Conservation (phyloP, 2,329 filamentous ascomycete species). For the Phaeosphaeriaceae sp. region DNA sequence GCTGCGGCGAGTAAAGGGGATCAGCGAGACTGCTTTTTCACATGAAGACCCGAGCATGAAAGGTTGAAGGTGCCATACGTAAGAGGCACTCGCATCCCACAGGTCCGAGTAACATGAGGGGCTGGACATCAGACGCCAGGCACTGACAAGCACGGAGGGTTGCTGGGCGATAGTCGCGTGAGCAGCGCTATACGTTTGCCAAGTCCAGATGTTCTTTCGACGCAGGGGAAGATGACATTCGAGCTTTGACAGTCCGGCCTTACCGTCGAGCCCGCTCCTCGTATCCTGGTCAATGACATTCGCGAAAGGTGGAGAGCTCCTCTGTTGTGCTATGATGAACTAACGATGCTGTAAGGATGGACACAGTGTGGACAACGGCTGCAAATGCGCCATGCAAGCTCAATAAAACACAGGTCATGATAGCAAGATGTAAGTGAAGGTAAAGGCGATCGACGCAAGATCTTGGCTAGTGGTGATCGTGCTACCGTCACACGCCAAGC, state of each 20-base stretch:
- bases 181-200: background rate
- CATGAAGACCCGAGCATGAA: constrained; percentile 16
- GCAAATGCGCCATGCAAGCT: background rate
- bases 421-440: background rate
- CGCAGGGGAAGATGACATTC: background rate
- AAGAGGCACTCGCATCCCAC: background rate
- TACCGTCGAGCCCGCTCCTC: background rate
- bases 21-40: constrained; percentile 24
- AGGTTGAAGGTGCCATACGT: background rate
- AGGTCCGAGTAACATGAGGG: background rate
- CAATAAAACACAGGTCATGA: background rate
- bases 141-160: background rate
- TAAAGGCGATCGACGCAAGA: background rate
- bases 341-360: background rate
- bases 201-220: constrained; percentile 4
- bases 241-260: background rate
- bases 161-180: background rate
- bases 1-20: constrained; percentile 13
- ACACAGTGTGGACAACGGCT: background rate
- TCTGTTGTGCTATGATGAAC: background rate
- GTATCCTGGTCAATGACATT: background rate
- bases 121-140: background rate
- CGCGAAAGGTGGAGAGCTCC: background rate
- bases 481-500: constrained; percentile 2
- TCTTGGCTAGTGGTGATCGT: constrained; percentile 1